These are phyloP conservation scores for Carpinus viminea DNA, from an alignment of 306 rosid species.

Conservation along the genomic window DNA sequence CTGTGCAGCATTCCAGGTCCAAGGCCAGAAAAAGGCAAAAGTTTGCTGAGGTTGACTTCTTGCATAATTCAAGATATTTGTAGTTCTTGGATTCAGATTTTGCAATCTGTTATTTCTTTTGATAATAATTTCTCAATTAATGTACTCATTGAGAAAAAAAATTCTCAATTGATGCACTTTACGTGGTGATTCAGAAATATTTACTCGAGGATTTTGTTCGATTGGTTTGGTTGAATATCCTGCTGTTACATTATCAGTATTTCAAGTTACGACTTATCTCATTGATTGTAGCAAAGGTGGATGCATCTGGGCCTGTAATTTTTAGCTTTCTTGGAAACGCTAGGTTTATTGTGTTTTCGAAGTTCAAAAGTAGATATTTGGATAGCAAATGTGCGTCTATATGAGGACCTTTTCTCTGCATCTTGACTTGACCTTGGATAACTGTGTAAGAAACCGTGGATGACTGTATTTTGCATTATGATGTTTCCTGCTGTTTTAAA, in stretches of 20 bases:
- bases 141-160: background rate
- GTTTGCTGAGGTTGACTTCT: constrained; percentile 45
- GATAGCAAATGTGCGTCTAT: too few species aligned
- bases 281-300: background rate
- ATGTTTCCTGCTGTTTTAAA: background rate
- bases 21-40: constrained; percentile 69
- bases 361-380: background rate
- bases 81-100: background rate
- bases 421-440: background rate
- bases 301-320: background rate
- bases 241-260: background rate
- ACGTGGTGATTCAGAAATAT: background rate
- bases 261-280: background rate
- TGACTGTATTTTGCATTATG: background rate
- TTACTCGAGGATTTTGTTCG: background rate
- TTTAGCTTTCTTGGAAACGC: background rate
- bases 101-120: background rate
- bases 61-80: background rate
- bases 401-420: background rate
- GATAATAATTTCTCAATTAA: background rate
- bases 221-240: background rate
- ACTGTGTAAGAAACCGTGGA: background rate
- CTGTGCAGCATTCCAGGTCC: constrained; percentile 47
- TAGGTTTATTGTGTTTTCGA: background rate
- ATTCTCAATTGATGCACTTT: background rate